These are phyloP conservation scores for Neofusicoccum cordaticola DNA, from an alignment of 2,329 filamentous ascomycete species.

Conservation along the genomic window DNA sequence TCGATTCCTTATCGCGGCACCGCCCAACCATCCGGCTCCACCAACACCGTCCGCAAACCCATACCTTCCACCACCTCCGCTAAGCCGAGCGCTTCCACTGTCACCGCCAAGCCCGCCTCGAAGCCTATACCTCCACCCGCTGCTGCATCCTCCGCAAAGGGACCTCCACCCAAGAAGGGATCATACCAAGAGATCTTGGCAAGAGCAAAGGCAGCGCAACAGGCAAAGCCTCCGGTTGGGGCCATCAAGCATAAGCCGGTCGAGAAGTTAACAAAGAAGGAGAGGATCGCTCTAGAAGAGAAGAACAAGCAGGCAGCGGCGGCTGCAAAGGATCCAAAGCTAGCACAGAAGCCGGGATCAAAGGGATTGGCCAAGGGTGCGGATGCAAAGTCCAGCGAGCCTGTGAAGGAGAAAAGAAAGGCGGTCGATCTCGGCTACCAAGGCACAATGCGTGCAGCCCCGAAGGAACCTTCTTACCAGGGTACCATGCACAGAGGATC, in stretches of 20 bases:
- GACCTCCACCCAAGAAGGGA: conserved; percentile 62
- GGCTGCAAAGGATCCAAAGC: conserved; percentile 7
- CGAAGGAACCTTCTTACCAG: conserved; percentile 35
- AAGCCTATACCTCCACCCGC: conserved; percentile 20
- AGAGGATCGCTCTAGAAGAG: conserved; percentile 48
- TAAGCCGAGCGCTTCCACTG: conserved; percentile 16
- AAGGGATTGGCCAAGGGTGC: conserved; percentile 20
- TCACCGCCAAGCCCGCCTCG: conserved; percentile 18
- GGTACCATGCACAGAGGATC: conserved; percentile 29
- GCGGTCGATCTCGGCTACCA: conserved; percentile 43
- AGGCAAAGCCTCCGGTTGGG: conserved; percentile 51
- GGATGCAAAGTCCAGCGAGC: conserved; percentile 26
- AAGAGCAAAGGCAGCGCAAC: conserved; percentile 62
- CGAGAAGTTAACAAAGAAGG: conserved; percentile 61
- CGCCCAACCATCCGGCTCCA: conserved; percentile 28
- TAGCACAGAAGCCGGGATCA: conserved; percentile 31
- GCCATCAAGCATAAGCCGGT: conserved; percentile 73
- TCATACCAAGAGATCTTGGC: conserved; percentile 74
- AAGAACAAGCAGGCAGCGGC: conserved; percentile 39
- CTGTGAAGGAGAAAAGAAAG: conserved; percentile 36
- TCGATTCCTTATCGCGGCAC: conserved; percentile 38
- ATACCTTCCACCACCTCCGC: conserved; percentile 23
- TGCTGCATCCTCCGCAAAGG: conserved; percentile 22
- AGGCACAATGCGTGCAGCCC: conserved; percentile 47
- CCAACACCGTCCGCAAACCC: conserved; percentile 29